These are phyloP conservation scores for Suillus tomentosus DNA, from an alignment of 768 basidiomycete genomes.

Conservation along the genomic window DNA sequence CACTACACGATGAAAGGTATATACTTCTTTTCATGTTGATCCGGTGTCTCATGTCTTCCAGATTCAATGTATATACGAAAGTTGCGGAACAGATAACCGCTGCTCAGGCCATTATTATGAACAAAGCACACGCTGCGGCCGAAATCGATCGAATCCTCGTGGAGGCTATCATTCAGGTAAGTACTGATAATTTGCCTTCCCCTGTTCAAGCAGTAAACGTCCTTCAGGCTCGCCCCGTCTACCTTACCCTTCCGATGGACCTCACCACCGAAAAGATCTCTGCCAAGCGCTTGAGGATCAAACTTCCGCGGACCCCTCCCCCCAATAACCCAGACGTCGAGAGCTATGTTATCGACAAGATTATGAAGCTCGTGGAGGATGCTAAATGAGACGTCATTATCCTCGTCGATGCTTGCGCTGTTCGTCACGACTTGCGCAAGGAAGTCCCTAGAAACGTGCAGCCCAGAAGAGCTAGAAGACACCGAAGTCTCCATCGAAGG, in stretches of 20 bases:
- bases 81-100: slow-evolving; percentile 76
- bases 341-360: slow-evolving; percentile 71
- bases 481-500: slow-evolving; percentile 44
- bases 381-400: slow-evolving; percentile 67
- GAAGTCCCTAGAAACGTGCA: slow-evolving; percentile 85
- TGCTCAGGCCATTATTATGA: slow-evolving; percentile 61
- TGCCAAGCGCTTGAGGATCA: slow-evolving; percentile 58
- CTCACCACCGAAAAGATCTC: slow-evolving; percentile 71
- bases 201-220: neutral
- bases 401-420: slow-evolving; percentile 80
- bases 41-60: slow-evolving; percentile 25
- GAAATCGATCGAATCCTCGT: slow-evolving; percentile 81
- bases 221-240: slow-evolving; percentile 77
- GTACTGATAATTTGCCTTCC: neutral
- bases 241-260: slow-evolving; percentile 85
- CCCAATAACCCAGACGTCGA: slow-evolving; percentile 61
- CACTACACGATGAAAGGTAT: slow-evolving; percentile 77
- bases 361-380: slow-evolving; percentile 60
- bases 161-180: slow-evolving; percentile 62
- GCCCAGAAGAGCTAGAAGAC: slow-evolving; percentile 86
- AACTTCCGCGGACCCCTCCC: slow-evolving; percentile 51
- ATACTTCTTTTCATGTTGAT: neutral
- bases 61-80: slow-evolving; percentile 78
- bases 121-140: slow-evolving; percentile 54
- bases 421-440: slow-evolving; percentile 65